Percentiles rank a stretch among this genome's conserved stretches.
Evolutionary conservation across 2,329 filamentous ascomycete genomes (phyloP).

Genomic region (Alternaria dauci): DNA sequence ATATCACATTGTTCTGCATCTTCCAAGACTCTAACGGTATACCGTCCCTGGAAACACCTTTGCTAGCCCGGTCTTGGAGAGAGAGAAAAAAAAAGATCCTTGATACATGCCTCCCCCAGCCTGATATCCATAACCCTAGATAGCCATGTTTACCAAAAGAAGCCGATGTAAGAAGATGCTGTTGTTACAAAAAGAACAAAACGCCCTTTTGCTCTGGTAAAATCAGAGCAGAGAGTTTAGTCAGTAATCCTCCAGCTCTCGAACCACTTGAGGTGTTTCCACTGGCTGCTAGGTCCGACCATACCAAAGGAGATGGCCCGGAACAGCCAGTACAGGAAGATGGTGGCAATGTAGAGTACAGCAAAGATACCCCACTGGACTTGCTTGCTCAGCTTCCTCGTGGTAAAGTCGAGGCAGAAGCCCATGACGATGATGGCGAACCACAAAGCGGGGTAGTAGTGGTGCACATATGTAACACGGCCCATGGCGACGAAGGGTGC

Average conservation of each 20-base stretch:
- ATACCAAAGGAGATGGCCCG: slow-evolving; percentile 97
- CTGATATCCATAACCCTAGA: slow-evolving; percentile 19
- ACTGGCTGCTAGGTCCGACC: slow-evolving; percentile 83
- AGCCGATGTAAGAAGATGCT: slow-evolving; percentile 1
- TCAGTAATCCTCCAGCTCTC: slow-evolving; percentile 85
- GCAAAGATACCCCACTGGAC: slow-evolving; percentile 76
- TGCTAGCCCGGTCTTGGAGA: background rate
- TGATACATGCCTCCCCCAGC: background rate
- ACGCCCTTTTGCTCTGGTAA: background rate
- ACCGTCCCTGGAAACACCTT: background rate
- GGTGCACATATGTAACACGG: slow-evolving; percentile 97
- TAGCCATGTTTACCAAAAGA: background rate
- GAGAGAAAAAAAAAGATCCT: background rate
- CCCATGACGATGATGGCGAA: slow-evolving; percentile 91
- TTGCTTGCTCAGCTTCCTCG: slow-evolving; percentile 69
- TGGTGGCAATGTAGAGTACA: slow-evolving; percentile 74
- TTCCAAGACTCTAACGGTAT: background rate
- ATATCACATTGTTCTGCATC: background rate
- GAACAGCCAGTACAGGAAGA: slow-evolving; percentile 88
- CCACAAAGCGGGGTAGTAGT: slow-evolving; percentile 98
- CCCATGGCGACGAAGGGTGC: slow-evolving; percentile 97
- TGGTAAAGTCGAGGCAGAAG: slow-evolving; percentile 86
- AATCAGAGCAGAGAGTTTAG: slow-evolving; percentile 38
- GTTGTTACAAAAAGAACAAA: slow-evolving; percentile 13
- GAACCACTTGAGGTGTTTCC: slow-evolving; percentile 94